Conservation (phyloP, 2,329 filamentous ascomycete species). For the Truncatella angustata region DNA sequence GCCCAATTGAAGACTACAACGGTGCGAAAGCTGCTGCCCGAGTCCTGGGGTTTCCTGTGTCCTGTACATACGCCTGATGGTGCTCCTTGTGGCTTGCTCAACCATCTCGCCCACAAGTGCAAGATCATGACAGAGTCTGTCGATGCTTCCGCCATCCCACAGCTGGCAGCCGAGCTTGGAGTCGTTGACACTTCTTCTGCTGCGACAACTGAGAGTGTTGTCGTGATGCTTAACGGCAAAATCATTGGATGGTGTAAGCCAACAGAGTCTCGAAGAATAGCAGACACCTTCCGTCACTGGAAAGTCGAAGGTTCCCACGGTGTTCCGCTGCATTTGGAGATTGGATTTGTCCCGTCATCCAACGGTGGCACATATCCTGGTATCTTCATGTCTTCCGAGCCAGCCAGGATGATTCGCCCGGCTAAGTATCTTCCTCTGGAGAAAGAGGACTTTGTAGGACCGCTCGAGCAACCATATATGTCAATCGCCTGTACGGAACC, state of each 20-base stretch:
- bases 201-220: constrained; percentile 77
- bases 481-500: constrained; percentile 88
- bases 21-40: constrained; percentile 89
- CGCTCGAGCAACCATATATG: constrained; percentile 98
- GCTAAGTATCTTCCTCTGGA: constrained; percentile 89
- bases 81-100: constrained; percentile 88
- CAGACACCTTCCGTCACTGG: constrained; percentile 88
- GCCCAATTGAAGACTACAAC: constrained; percentile 96
- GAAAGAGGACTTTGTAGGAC: constrained; percentile 83
- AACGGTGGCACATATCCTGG: constrained; percentile 94
- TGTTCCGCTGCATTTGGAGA: constrained; percentile 81
- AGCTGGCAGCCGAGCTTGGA: constrained; percentile 75
- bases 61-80: constrained; percentile 98
- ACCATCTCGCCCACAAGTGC: constrained; percentile 95
- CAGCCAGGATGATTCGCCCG: constrained; percentile 84
- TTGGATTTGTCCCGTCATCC: constrained; percentile 86
- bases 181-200: constrained; percentile 74
- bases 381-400: constrained; percentile 85
- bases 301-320: constrained; percentile 85
- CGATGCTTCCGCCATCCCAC: constrained; percentile 73
- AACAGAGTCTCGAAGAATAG: constrained; percentile 75
- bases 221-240: constrained; percentile 85
- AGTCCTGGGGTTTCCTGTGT: constrained; percentile 97
- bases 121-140: constrained; percentile 75
- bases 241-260: constrained; percentile 90